Base-by-base conservation (phyloP, 1,284 basidiomycete genomes). In the Irpex sp. region DNA sequence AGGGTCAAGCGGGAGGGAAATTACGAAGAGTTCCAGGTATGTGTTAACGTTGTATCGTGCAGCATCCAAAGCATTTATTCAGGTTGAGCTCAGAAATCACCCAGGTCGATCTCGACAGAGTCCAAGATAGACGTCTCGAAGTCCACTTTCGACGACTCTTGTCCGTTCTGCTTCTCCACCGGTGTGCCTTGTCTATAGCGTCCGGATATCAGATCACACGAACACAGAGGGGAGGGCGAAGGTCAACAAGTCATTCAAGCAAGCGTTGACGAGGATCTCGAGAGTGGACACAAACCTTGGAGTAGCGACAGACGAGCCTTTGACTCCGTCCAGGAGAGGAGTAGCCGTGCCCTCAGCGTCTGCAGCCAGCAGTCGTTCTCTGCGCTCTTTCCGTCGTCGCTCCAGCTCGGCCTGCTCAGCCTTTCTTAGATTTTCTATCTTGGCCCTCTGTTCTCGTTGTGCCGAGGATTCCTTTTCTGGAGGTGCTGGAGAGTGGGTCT, bases 401-500 rank as follows among this genome's bases (percentile, higher is more conserved):
- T 86, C 89, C 55, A 86, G 79, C 67, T 90, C 88, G 40, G 81
- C 80, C 49, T 87, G 72, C 76, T 96, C 94, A 0, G 93, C 91
- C 67, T 85, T 86, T 58, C 91, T 82, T 65, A 95, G 86, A 1
- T 86, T 83, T 69, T 94, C 93, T 65, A 87, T 71, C 64, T 96
- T 97, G 56, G 89, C 87, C 68, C 84, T 85, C 51, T 93, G 84
- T 74, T 98, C 76, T 96, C 93, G 73, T 96, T 97, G 64, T 97
- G 89, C 72, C 80, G 89, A 85, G 37, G 96, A 82, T 62, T 81
- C 79, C 56, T 76, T 77, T 8, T 52, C 54, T 26, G 64, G 69
- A n/a, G 66, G 62, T 62, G 34, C 64, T 57, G 67, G 73, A 54
- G 68, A 72, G 62, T 58, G 72, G 65, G 52, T 77, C 64, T 7